phyloP scores from a whole-genome alignment of 2,329 filamentous ascomycete genomes.

The Claviceps africana region DNA sequence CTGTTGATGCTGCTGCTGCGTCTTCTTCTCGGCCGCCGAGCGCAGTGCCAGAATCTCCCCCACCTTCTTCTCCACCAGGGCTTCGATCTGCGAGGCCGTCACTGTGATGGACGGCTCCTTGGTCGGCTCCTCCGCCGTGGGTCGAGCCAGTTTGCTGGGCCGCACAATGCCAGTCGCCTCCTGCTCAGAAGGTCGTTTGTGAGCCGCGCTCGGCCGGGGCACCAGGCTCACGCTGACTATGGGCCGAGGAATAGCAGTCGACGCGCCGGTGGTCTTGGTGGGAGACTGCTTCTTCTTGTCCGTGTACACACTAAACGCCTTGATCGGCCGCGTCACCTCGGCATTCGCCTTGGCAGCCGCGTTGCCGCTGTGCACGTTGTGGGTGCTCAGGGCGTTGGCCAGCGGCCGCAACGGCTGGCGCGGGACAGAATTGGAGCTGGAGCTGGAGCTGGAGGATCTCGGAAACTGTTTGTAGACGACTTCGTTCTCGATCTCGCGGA shows the following conservation, averaged over 20 bases:
- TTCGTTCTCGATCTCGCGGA: constrained; percentile 90
- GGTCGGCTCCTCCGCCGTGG: constrained; percentile 17
- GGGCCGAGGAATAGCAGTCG: constrained; percentile 21
- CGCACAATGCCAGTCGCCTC: constrained; percentile 21
- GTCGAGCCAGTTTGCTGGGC: constrained; percentile 34
- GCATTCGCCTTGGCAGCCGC: constrained; percentile 24
- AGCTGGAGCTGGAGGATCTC: constrained; percentile 25
- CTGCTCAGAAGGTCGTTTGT: constrained; percentile 31
- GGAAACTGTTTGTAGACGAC: constrained; percentile 70
- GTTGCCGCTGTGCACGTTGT: constrained; percentile 55
- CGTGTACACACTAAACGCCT: constrained; percentile 76
- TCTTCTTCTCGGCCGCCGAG: constrained; percentile 30
- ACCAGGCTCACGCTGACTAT: constrained; percentile 14
- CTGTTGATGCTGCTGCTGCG: constrained; percentile 16
- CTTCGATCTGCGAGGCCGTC: constrained; percentile 67
- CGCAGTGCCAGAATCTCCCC: constrained; percentile 76
- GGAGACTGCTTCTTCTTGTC: constrained; percentile 43
- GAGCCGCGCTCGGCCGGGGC: constrained; percentile 6
- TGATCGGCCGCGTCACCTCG: constrained; percentile 55
- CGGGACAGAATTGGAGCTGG: constrained; percentile 23
- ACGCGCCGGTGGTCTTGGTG: constrained; percentile 2
- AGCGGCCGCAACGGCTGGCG: constrained; percentile 72
- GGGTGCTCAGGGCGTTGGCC: constrained; percentile 59
- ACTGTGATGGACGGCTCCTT: constrained; percentile 38
- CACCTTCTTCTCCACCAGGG: constrained; percentile 83